Conservation (phyloP, 257 asterid genomes). For the Gynochthodes officinalis region DNA sequence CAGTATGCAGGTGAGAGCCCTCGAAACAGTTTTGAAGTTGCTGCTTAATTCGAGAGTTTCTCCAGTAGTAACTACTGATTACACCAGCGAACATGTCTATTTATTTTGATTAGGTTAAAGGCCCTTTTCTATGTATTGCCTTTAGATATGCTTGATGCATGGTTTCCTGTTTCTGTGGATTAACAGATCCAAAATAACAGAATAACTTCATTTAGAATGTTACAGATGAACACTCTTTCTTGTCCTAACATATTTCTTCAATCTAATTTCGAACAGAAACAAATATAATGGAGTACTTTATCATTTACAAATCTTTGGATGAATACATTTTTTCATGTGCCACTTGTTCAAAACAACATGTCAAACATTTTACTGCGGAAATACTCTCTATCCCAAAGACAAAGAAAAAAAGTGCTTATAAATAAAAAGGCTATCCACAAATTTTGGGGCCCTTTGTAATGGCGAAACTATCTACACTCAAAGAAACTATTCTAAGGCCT, state of each 20-base stretch:
- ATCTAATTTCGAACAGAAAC: no score
- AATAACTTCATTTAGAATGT: no score
- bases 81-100: no score
- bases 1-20: constrained; percentile 37
- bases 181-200: no score
- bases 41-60: background rate
- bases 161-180: background rate
- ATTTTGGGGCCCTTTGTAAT: background rate
- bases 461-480: no score
- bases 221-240: no score
- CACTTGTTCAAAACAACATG: background rate
- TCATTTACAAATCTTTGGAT: no score
- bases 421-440: background rate
- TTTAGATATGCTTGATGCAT: background rate
- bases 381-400: no score
- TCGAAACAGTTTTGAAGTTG: background rate
- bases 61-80: no score
- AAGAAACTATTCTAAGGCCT: no score
- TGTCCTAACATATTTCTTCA: background rate
- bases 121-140: background rate
- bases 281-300: no score
- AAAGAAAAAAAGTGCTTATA: background rate
- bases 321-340: background rate
- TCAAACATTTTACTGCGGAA: background rate
- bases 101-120: no score